phyloP scores from a whole-genome alignment of 83 land plant species.

The Thuja plicata region DNA sequence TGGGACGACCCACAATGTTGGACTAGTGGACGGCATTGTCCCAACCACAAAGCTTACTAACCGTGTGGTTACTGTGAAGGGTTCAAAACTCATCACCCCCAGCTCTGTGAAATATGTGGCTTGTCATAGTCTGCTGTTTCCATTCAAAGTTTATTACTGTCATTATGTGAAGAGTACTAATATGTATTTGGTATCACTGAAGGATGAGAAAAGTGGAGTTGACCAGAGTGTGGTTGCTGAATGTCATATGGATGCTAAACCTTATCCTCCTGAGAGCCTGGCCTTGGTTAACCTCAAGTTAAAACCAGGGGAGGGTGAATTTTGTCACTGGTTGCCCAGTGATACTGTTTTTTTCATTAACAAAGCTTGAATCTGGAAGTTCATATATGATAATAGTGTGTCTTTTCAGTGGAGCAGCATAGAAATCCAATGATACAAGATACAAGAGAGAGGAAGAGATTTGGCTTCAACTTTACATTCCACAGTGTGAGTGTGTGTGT shows the following conservation, averaged over 20 bases:
- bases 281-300: neutral
- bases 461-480: too few relatives aligned
- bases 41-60: neutral
- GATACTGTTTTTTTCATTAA: neutral
- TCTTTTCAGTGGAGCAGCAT: too few relatives aligned
- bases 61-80: neutral
- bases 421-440: too few relatives aligned
- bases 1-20: neutral
- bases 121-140: neutral
- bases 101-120: neutral
- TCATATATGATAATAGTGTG: too few relatives aligned
- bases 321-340: neutral
- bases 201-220: neutral
- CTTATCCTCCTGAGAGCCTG: neutral
- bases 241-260: neutral
- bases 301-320: neutral
- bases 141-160: neutral
- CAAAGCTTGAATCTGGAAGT: neutral
- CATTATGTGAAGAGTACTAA: neutral
- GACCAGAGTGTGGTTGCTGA: neutral
- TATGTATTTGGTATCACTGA: neutral
- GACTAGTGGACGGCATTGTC: neutral
- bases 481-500: too few relatives aligned
- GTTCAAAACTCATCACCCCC: neutral
- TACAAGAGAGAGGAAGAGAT: too few relatives aligned